Evolutionary conservation across 805 yeast species (phyloP), one percentile per base, ranked within the genome.

Genomic region (Blastobotrys peoriensis): DNA sequence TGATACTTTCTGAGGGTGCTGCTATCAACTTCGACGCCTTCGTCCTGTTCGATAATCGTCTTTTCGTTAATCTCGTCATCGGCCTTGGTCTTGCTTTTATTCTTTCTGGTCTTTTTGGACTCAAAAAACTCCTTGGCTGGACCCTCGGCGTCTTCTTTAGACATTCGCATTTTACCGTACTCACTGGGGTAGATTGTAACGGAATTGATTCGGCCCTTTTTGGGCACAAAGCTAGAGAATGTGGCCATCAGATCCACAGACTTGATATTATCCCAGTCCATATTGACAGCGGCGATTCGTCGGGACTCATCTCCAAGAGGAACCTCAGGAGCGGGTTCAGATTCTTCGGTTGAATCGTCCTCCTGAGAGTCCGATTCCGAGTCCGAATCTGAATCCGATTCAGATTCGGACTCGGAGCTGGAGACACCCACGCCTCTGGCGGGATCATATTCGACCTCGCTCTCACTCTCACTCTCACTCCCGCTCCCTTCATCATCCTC

Each of bases 251-350:
- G 68, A 61, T 93, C 98, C 3, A 78, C 77, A 0, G 98, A 84
- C 38, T 78, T 75, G n/a, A 93, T 74, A 58, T 93, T 85, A 56
- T 93, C 98, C 98, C 98, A 93, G 61, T 93, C 98, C 75, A 93
- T 70, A 59, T 93, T 93, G 23, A 93, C 98, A 1, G 83, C 96
- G 0, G 98, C 98, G 58, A 93, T 71, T 4, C 85, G 70, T 27
- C 68, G 69, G 1, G 95, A 73, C 23, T 96, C 95, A 2, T 91
- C 96, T 38, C 96, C 94, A 41, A 79, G 82, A 40, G 85, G 88
- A n/a, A 93, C 84, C 43, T 76, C 74, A 6, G 67, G 68, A 5
- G 62, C 68, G 33, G 60, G 68, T 6, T 60, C 67, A 15, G 46
- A 55, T 3, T 46, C 55, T 3, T 46, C 56, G 8, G 38, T 40